Evolutionary conservation across 495 filamentous ascomycete genomes (phyloP).

Genomic region (Chlorociboria aeruginascens): DNA sequence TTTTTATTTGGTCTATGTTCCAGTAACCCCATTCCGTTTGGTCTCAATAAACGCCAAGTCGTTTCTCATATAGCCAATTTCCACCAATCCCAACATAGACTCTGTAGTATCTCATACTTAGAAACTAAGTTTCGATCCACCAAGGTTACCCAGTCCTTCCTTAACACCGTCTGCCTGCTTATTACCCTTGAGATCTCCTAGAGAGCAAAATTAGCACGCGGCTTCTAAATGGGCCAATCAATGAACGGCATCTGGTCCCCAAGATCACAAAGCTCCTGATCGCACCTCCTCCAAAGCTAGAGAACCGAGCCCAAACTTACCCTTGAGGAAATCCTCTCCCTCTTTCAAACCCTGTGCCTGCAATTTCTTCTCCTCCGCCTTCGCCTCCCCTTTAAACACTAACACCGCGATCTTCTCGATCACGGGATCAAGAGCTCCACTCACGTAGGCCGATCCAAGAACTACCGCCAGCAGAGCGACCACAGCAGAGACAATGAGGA

Average conservation of each 20-base stretch:
- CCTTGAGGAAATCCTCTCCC: slow-evolving; percentile 13
- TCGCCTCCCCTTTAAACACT: slow-evolving; percentile 16
- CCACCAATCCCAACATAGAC: too few relatives aligned
- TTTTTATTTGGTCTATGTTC: not conserved
- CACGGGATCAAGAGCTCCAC: slow-evolving; percentile 13
- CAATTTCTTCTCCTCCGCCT: slow-evolving; percentile 29
- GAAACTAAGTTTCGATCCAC: slow-evolving; percentile 9
- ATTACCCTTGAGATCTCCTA: slow-evolving; percentile 13
- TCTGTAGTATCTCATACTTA: not conserved
- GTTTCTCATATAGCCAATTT: not conserved
- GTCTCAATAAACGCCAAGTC: not conserved
- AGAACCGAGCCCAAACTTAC: not conserved
- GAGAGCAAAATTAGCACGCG: not conserved
- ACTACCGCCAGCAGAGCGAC: slow-evolving; percentile 12
- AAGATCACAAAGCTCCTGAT: not conserved
- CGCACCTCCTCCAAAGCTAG: not conserved
- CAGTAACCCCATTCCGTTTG: not conserved
- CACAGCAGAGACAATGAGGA: slow-evolving; percentile 6
- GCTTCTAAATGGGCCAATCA: too few relatives aligned
- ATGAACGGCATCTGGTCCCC: too few relatives aligned
- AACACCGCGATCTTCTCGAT: slow-evolving; percentile 12
- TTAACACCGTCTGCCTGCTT: slow-evolving; percentile 7
- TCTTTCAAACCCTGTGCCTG: slow-evolving; percentile 30
- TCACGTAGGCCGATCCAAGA: slow-evolving; percentile 10
- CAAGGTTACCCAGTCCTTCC: slow-evolving; percentile 7